phyloP scores from a whole-genome alignment of 148 eudicot genomes.

The Cornus controversa region DNA sequence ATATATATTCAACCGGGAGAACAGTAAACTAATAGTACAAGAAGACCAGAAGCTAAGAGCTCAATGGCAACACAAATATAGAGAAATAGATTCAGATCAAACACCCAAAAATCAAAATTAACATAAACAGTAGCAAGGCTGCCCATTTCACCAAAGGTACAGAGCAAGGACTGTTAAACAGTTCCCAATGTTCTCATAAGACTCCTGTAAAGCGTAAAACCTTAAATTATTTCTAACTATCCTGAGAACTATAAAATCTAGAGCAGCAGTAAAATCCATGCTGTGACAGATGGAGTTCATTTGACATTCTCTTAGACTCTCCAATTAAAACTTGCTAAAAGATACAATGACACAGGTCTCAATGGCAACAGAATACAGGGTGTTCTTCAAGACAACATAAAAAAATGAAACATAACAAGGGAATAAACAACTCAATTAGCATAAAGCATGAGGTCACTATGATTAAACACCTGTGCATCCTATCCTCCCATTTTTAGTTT shows the following conservation, averaged over 20 bases:
- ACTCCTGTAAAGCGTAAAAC: too few species aligned
- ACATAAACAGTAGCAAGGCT: not conserved
- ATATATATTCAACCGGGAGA: not conserved
- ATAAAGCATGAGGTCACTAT: not conserved
- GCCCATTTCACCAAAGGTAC: not conserved
- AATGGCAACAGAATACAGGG: too few species aligned
- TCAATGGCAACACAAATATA: conserved; percentile 9
- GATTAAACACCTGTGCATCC: not conserved
- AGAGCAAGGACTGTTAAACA: too few species aligned
- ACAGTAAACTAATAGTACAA: conserved; percentile 4
- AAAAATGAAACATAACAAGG: not conserved
- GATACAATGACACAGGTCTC: too few species aligned
- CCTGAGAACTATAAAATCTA: not conserved
- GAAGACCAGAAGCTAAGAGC: conserved; percentile 3
- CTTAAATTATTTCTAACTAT: not conserved
- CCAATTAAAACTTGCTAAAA: not conserved
- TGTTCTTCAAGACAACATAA: not conserved
- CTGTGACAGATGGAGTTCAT: not conserved
- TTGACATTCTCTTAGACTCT: not conserved
- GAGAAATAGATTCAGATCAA: not conserved
- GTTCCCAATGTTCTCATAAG: too few species aligned
- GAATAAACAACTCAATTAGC: not conserved
- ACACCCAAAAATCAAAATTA: not conserved
- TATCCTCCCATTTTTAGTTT: conserved; percentile 7
- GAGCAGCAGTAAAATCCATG: not conserved